A percentile compares a stretch with the other conserved stretches of the same genome.
Evolutionary conservation across 768 basidiomycete species (phyloP).

Genomic region (Suillus hirtellus): DNA sequence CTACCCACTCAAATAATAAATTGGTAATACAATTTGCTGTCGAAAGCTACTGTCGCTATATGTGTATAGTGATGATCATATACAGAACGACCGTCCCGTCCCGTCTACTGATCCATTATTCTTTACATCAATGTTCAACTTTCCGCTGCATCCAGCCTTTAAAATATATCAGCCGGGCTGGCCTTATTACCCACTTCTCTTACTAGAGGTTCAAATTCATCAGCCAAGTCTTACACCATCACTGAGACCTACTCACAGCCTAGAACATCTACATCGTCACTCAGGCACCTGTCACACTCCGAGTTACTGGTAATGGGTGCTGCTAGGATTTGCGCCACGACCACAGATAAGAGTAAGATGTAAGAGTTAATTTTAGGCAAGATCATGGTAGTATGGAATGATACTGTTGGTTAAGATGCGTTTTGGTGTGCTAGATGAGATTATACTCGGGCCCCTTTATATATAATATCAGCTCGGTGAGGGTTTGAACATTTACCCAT

Average conservation of each 20-base stretch:
- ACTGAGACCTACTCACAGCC: neutral
- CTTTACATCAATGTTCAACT: neutral
- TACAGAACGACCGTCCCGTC: neutral
- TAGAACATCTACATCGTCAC: neutral
- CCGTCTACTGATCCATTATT: neutral
- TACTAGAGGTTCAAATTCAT: neutral
- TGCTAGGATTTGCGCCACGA: neutral
- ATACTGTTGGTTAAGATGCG: neutral
- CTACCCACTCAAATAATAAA: neutral
- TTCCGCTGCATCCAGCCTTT: neutral
- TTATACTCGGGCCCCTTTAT: neutral
- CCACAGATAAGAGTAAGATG: neutral
- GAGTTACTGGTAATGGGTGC: neutral
- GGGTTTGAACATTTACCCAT: no score
- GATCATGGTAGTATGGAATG: neutral
- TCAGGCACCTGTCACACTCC: accelerated
- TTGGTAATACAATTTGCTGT: neutral
- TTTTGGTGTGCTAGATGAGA: neutral
- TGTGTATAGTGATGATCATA: neutral
- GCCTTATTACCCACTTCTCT: no score
- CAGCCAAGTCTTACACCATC: neutral
- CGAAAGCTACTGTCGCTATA: neutral
- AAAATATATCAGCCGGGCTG: neutral
- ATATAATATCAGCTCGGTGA: neutral
- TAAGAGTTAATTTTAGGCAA: neutral